Evolutionary conservation across 768 basidiomycete species (phyloP).

Genomic region (Boletales sp.): DNA sequence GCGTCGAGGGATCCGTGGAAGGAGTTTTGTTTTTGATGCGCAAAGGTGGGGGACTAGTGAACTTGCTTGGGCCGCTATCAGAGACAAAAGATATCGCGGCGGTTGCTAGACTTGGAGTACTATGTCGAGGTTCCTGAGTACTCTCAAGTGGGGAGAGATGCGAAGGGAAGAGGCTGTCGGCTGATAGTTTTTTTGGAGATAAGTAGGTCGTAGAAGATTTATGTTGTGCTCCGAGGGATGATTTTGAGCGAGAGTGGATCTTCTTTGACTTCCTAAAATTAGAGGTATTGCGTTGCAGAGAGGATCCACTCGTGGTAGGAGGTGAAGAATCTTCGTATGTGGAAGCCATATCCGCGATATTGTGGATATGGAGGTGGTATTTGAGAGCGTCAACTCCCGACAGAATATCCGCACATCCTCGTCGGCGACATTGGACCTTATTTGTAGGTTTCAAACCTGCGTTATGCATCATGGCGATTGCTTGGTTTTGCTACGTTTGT

Average conservation of each 20-base stretch:
- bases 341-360: constrained; percentile 36
- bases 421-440: constrained; percentile 40
- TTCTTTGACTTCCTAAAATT: constrained; percentile 2
- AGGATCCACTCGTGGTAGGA: not conserved
- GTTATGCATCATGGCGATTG: constrained; percentile 21
- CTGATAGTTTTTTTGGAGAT: constrained; percentile 15
- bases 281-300: not conserved
- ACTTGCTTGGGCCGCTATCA: not conserved
- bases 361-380: constrained; percentile 56
- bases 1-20: not conserved
- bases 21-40: not conserved
- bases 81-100: constrained; percentile 8
- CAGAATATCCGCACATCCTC: constrained; percentile 44
- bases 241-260: constrained; percentile 18
- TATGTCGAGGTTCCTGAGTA: not conserved
- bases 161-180: constrained; percentile 10
- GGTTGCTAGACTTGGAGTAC: constrained; percentile 9
- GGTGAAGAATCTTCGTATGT: not conserved
- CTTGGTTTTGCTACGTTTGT: constrained; percentile 20
- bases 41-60: not conserved
- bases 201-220: not conserved
- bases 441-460: constrained; percentile 29
- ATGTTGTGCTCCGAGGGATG: constrained; percentile 1
- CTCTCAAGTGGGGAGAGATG: constrained; percentile 12
- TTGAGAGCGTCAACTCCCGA: constrained; percentile 42